Evolutionary conservation across 2,329 filamentous ascomycete species (phyloP).

Genomic region (Talaromyces pinophilus): DNA sequence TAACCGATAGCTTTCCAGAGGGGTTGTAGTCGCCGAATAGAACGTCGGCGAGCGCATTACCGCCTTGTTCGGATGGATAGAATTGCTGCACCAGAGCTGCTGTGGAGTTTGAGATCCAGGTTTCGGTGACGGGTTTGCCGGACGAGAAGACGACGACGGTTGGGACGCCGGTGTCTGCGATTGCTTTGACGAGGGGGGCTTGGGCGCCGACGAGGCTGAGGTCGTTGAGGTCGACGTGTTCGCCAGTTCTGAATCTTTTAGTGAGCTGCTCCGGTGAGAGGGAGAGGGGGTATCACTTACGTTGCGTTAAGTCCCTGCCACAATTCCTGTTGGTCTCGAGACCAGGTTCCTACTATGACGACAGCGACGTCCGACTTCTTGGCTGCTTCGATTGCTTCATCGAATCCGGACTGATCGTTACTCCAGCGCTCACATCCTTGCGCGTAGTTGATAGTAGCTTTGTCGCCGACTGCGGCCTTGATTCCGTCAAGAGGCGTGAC

Average conservation of each 20-base stretch:
- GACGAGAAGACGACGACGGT: conserved; percentile 68
- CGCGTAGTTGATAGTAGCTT: conserved; percentile 64
- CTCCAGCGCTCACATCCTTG: conserved; percentile 74
- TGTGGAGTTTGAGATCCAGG: conserved; percentile 68
- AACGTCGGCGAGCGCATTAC: conserved; percentile 65
- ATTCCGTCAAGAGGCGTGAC: conserved; percentile 72
- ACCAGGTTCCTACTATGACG: conserved; percentile 75
- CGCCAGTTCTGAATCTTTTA: conserved; percentile 55
- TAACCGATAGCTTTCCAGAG: conserved; percentile 66
- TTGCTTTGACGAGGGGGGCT: conserved; percentile 64
- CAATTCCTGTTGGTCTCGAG: conserved; percentile 69
- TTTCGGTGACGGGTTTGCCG: conserved; percentile 71
- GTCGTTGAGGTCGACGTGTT: conserved; percentile 67
- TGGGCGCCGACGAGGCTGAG: conserved; percentile 71
- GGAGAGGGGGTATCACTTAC: conserved; percentile 24
- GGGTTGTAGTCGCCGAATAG: conserved; percentile 67
- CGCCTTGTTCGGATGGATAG: conserved; percentile 70
- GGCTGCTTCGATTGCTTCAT: conserved; percentile 65
- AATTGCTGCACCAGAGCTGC: conserved; percentile 72
- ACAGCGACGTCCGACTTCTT: conserved; percentile 69
- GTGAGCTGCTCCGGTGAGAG: no score
- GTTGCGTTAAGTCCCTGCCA: conserved; percentile 72
- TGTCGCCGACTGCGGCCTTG: conserved; percentile 56
- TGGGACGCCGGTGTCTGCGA: conserved; percentile 67
- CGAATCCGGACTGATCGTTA: conserved; percentile 66